These are phyloP conservation scores for Claviceps purpurea DNA, from an alignment of 2,329 filamentous ascomycete genomes.

Conservation along the genomic window DNA sequence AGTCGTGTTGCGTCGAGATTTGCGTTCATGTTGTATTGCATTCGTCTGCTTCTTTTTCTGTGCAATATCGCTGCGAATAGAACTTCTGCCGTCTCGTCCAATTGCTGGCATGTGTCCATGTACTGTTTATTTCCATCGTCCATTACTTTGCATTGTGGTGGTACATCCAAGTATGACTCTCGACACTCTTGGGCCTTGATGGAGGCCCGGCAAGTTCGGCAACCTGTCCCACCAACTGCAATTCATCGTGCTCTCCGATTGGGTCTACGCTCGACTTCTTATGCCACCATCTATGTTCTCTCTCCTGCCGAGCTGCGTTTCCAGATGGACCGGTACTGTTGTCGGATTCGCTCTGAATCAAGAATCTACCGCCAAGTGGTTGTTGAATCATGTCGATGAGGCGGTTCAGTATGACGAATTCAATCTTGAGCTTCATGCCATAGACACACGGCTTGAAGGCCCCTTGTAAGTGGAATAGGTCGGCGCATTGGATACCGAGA, in stretches of 20 bases:
- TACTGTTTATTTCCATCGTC: not conserved
- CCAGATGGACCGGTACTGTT: not conserved
- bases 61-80: not conserved
- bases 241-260: not conserved
- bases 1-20: too few species aligned
- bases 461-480: slow-evolving; percentile 23
- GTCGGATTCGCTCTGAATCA: not conserved
- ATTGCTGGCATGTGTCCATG: too few species aligned
- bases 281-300: not conserved
- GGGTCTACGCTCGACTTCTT: slow-evolving; percentile 1
- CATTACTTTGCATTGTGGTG: not conserved
- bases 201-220: not conserved
- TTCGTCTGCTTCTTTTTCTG: not conserved
- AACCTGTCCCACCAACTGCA: not conserved
- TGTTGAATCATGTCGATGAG: slow-evolving; percentile 17
- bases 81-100: not conserved
- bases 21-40: not conserved
- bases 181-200: not conserved
- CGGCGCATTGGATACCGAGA: slow-evolving; percentile 22
- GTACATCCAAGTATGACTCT: not conserved
- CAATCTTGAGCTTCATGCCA: slow-evolving; percentile 26
- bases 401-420: slow-evolving; percentile 26
- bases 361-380: not conserved
- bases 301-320: not conserved
- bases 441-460: slow-evolving; percentile 25